A percentile compares a stretch with the other conserved stretches of the same genome.
phyloP scores from a whole-genome alignment of 495 filamentous ascomycete species.

The Trichoderma asperelloides region DNA sequence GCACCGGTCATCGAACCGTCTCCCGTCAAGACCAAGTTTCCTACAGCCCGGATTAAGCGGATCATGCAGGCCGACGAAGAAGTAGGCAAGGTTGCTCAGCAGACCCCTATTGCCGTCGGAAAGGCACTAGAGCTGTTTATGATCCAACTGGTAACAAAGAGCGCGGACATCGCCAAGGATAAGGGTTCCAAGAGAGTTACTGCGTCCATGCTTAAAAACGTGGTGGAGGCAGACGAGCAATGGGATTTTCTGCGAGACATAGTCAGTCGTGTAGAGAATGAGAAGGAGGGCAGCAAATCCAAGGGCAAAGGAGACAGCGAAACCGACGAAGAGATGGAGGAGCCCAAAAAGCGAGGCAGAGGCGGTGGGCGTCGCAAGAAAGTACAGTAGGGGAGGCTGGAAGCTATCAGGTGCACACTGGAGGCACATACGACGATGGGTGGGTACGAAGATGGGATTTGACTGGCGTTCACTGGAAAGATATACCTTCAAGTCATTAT shows the following conservation, averaged over 20 bases:
- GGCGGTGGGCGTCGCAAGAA: conserved; percentile 37
- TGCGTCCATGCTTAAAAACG: conserved; percentile 81
- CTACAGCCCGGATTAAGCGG: conserved; percentile 94
- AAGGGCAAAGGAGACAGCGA: conserved; percentile 33
- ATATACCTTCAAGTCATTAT: background rate
- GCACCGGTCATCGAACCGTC: conserved; percentile 40
- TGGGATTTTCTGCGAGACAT: conserved; percentile 93
- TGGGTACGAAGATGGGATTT: background rate
- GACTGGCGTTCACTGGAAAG: background rate
- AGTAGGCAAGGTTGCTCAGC: conserved; percentile 96
- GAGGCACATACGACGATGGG: background rate
- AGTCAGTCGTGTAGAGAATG: conserved; percentile 75
- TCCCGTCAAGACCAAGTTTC: conserved; percentile 90
- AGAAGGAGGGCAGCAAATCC: conserved; percentile 27
- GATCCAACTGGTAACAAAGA: conserved; percentile 82
- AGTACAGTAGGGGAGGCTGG: conserved; percentile 1
- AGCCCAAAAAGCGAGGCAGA: conserved; percentile 34
- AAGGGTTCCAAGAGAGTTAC: conserved; percentile 83
- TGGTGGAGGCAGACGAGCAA: conserved; percentile 74
- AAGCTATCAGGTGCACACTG: background rate
- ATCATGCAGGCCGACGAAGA: conserved; percentile 99
- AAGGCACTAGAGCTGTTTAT: conserved; percentile 97
- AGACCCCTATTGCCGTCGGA: conserved; percentile 87
- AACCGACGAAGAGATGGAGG: conserved; percentile 32
- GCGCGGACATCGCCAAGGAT: conserved; percentile 70